phyloP scores from a whole-genome alignment of 805 yeast genomes.

The Yamadazyma paraphyllophila region DNA sequence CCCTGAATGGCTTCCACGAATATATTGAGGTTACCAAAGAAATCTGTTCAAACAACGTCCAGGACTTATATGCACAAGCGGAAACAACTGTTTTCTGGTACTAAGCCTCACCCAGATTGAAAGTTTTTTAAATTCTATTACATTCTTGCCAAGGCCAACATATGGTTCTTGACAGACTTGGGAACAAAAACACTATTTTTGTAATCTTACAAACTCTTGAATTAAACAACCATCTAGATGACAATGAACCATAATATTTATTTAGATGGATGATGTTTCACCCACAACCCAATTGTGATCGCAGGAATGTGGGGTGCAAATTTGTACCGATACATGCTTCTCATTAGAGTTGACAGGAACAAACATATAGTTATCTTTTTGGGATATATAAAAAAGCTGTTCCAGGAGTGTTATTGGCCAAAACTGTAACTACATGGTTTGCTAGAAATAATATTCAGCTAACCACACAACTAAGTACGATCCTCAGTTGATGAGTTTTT shows the following conservation, averaged over 20 bases:
- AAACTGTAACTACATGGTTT: no score
- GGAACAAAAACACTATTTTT: slow-evolving; percentile 73
- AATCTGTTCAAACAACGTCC: background rate
- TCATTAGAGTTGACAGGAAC: no score
- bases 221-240: slow-evolving; percentile 73
- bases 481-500: no score
- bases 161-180: slow-evolving; percentile 79
- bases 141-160: slow-evolving; percentile 90
- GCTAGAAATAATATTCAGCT: no score
- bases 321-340: no score
- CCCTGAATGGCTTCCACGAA: slow-evolving; percentile 16
- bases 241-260: slow-evolving; percentile 64
- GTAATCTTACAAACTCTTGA: slow-evolving; percentile 90
- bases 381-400: no score
- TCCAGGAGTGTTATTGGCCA: no score
- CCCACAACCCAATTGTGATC: no score
- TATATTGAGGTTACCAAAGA: slow-evolving; percentile 1
- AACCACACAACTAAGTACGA: no score
- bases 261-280: slow-evolving; percentile 81
- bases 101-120: background rate
- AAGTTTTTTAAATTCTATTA: slow-evolving; percentile 55
- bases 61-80: background rate
- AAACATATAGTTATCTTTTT: no score
- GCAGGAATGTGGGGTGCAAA: no score
- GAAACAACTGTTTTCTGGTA: background rate